Percentiles rank a stretch among this genome's conserved stretches.
Evolutionary conservation across 768 basidiomycete genomes (phyloP).

Genomic region (Coprinellus micaceus): DNA sequence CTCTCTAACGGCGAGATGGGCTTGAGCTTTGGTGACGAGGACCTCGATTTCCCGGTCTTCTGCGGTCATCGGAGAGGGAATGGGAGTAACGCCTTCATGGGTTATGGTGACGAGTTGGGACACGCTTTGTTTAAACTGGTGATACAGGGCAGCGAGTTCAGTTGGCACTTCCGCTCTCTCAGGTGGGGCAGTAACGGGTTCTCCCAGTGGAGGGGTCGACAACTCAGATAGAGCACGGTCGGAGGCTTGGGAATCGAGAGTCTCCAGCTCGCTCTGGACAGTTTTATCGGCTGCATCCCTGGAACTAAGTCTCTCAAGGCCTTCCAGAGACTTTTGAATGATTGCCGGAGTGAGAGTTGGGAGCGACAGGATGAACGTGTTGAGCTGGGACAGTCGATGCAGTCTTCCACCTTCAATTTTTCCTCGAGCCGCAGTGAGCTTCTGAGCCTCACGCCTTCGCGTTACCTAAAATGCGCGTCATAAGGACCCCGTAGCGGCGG

Average conservation of each 20-base stretch:
- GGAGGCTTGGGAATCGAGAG: constrained; percentile 11
- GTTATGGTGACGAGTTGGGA: neutral
- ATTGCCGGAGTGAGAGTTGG: neutral
- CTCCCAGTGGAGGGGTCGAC: neutral
- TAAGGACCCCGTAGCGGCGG: neutral
- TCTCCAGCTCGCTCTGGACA: neutral
- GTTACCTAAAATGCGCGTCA: constrained; percentile 3
- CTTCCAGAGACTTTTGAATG: constrained; percentile 1
- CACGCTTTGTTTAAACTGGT: neutral
- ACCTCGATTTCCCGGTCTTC: neutral
- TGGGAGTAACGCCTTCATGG: neutral
- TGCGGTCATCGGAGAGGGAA: neutral
- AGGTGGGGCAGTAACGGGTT: too few relatives aligned
- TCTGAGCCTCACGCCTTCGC: constrained; percentile 7
- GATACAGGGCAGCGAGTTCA: neutral
- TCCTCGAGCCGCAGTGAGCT: constrained; percentile 4
- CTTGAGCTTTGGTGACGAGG: constrained; percentile 28
- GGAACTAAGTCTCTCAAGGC: constrained; percentile 5
- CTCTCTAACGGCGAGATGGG: constrained; percentile 56
- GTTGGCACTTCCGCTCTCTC: neutral
- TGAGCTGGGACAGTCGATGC: constrained; percentile 7
- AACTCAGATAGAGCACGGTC: neutral
- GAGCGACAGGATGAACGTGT: constrained; percentile 2
- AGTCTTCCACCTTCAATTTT: constrained; percentile 9
- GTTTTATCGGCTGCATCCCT: constrained; percentile 4